These are phyloP conservation scores for Tolypocladium nubicola DNA, from an alignment of 2,329 filamentous ascomycete genomes.

Conservation along the genomic window DNA sequence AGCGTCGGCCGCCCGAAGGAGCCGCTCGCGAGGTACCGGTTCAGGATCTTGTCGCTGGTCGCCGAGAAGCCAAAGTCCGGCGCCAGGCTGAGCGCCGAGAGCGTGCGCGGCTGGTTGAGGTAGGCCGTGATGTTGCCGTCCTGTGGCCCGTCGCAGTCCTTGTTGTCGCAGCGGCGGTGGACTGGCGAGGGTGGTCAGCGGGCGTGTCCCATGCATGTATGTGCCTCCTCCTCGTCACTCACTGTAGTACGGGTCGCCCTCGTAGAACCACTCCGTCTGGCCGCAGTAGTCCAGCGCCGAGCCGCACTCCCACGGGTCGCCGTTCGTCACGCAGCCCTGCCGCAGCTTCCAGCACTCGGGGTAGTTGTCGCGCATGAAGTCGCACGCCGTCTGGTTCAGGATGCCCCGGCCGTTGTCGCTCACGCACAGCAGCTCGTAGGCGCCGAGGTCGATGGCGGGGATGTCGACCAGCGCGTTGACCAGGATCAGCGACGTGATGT, in stretches of 20 bases:
- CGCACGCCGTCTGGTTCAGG: constrained; percentile 2
- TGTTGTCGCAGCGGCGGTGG: not conserved
- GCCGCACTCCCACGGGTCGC: not conserved
- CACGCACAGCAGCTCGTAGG: constrained; percentile 2
- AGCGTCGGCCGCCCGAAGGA: not conserved
- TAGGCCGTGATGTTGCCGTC: not conserved
- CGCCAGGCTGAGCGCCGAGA: not conserved
- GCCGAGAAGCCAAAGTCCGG: not conserved
- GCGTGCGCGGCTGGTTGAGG: not conserved
- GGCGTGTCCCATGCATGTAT: too few species aligned
- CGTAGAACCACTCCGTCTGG: not conserved
- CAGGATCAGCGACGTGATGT: constrained; percentile 4
- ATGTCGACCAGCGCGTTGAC: constrained; percentile 6
- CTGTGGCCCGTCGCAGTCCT: not conserved
- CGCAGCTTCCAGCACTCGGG: constrained; percentile 1
- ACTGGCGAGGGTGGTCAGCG: not conserved
- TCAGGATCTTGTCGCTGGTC: not conserved
- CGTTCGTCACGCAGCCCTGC: not conserved
- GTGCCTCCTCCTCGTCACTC: not conserved
- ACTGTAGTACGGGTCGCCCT: not conserved
- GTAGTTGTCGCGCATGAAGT: not conserved
- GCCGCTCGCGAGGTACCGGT: not conserved
- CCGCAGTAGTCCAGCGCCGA: not conserved
- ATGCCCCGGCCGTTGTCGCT: not conserved
- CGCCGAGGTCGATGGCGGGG: constrained; percentile 1